Evolutionary conservation across 2,329 filamentous ascomycete genomes (phyloP), one percentile per base, ranked within the genome.

Genomic region (Sporothrix variecibatus): DNA sequence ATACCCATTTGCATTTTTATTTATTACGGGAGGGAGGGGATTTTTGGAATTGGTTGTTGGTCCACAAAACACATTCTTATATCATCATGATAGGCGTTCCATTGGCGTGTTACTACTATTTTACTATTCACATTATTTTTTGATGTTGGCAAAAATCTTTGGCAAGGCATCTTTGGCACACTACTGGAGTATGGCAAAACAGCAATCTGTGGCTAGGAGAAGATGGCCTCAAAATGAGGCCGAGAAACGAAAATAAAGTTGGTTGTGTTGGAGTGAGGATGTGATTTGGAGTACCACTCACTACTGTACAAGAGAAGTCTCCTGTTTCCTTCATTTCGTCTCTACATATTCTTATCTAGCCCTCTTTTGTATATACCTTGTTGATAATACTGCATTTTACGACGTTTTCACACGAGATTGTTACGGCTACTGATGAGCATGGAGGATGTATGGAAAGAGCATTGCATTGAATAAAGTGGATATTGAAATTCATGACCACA

Each of bases 1-100:
- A 75, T 75, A 75, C 74, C 74, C 74, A 74, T 76, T 74, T 76
- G 73, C 43, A 70, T 75, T 76, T 75, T 23, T 34, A 51, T 74
- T 40, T 34, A 51, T 34, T 11, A 51, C 26, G 17, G 62, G 56
- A 46, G 56, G 62, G 38, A 3, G 23, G 34, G 34, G 2, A 0
- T 26, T 62, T 65, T 26, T 40, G 9, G 12, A 2, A 26, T 15
- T 51, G 26, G 23, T 26, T 38, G 26, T 31, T 67, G 7, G 15
- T 26, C 26, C 12, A 2, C 11, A 8, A 26, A 7, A 28, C 43
- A 28, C 40, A 17, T n/a, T 26, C 31, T 20, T 34, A 40, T 17
- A 65, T 28, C 40, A 53, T 69, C 28, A 53, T 53, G 67, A 53
- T 17, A 34, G 62, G 62, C 62, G 62, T 67, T 67, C 46, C 28